A percentile compares a stretch with the other conserved stretches of the same genome.
Evolutionary conservation across 2,329 filamentous ascomycete species (phyloP).

Genomic region (Scedosporium minutisporum): DNA sequence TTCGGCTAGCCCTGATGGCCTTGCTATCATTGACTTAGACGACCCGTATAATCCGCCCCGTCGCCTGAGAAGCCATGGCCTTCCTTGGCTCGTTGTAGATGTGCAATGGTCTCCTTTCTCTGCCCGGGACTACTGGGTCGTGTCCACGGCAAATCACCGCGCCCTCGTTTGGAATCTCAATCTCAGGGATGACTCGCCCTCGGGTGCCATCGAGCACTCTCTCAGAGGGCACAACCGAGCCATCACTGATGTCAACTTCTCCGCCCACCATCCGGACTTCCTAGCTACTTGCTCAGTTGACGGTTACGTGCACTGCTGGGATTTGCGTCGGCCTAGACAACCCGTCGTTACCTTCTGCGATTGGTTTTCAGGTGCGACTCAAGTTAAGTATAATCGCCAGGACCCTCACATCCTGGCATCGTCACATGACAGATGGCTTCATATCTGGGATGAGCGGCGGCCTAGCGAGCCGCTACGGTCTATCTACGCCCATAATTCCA

Average conservation of each 20-base stretch:
- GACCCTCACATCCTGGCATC: slow-evolving; percentile 82
- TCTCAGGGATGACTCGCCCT: slow-evolving; percentile 60
- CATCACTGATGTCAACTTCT: slow-evolving; percentile 95
- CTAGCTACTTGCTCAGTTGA: slow-evolving; percentile 88
- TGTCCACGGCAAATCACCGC: slow-evolving; percentile 88
- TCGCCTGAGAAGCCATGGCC: slow-evolving; percentile 69
- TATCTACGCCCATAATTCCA: slow-evolving; percentile 80
- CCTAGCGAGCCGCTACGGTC: slow-evolving; percentile 69
- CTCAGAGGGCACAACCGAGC: slow-evolving; percentile 74
- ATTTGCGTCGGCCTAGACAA: slow-evolving; percentile 63
- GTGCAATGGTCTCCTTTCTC: slow-evolving; percentile 97
- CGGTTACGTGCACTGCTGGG: slow-evolving; percentile 89
- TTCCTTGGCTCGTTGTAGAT: slow-evolving; percentile 91
- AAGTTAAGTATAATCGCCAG: slow-evolving; percentile 90
- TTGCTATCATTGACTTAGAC: slow-evolving; percentile 87
- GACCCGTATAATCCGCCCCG: slow-evolving; percentile 80
- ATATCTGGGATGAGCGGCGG: slow-evolving; percentile 83
- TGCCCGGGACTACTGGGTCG: slow-evolving; percentile 81
- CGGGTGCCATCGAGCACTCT: slow-evolving; percentile 71
- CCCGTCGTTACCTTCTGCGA: slow-evolving; percentile 78
- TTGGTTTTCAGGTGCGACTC: slow-evolving; percentile 87
- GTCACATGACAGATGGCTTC: slow-evolving; percentile 77
- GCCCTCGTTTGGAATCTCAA: slow-evolving; percentile 90
- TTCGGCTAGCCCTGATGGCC: slow-evolving; percentile 57
- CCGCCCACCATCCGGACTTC: slow-evolving; percentile 80